Base-by-base conservation (phyloP, 805 yeast genomes). In the Starmera dryadoides region DNA sequence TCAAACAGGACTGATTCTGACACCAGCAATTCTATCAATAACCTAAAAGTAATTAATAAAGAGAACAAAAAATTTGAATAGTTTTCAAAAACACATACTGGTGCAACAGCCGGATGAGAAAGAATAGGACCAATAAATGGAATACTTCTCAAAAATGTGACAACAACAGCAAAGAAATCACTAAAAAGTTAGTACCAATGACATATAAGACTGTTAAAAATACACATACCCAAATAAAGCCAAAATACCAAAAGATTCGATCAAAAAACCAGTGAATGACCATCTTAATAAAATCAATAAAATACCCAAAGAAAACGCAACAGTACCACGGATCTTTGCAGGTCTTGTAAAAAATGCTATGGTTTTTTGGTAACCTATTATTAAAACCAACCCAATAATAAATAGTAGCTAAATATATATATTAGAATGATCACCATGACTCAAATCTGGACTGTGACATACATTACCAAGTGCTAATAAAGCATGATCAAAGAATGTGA, bases 321-420 rank as follows among this genome's bases (percentile, higher is more conserved):
- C 47, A 1, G 96, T 76, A 3, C 97, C 97, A 54, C 95, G 76
- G 38, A 89, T 68, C 58, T 91, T 93, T 36, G 78, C 77, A 0
- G 94, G 95, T 46, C 96, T 75, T 12, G 91, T 77, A 68, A 91
- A 89, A 60, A 89, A 91, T 10, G 75, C 70, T 7, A 83, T 52
- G 0, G 98, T 84, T 55, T 89, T 81, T 41, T 82, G 83, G 5
- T 88, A 81, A 0, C 98, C 98, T 35, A 91, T 87, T 44, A 93
- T 83, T 40, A 93, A 68, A 18, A 83, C 70, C 15, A 91, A 72
- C 15, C 98, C 98, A n/a, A 81, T 73, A 8, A 55, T 49, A 29
- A 55, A 55, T 5, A 55, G 41, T 1, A 55, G 39, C 55, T 50
- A 29, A 11, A 7, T 30, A 15, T 21, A 9, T 21, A 21, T 21